phyloP scores from a whole-genome alignment of 1,139 yeast genomes.

The Lodderomyces jiufengensis region DNA sequence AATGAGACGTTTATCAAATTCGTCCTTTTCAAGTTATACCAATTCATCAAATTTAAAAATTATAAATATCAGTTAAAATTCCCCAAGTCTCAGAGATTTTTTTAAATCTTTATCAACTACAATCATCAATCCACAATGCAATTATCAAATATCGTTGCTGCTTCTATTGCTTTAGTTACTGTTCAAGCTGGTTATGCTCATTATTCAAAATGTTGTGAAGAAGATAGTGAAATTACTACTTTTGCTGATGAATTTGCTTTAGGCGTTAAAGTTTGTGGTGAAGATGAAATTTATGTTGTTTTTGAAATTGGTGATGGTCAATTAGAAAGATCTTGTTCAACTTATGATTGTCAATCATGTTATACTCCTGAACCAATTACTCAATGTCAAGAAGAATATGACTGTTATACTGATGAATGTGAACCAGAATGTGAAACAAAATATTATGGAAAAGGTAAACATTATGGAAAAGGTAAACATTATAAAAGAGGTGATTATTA shows the following conservation, averaged over 20 bases:
- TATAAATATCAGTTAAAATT: too few relatives aligned
- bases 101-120: too few relatives aligned
- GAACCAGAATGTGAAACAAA: too few relatives aligned
- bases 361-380: constrained; percentile 1
- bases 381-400: too few relatives aligned
- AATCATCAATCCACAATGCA: constrained; percentile 3
- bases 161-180: constrained; percentile 6
- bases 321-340: constrained; percentile 6
- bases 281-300: constrained; percentile 3
- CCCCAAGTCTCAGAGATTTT: too few relatives aligned
- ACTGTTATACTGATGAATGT: too few relatives aligned
- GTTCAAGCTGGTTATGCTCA: constrained; percentile 7
- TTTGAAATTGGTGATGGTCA: constrained; percentile 10
- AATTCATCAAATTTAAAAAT: too few relatives aligned
- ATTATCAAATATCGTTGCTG: constrained; percentile 3
- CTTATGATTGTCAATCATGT: constrained; percentile 2
- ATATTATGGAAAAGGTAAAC: too few relatives aligned
- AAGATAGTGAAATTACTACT: constrained; percentile 4
- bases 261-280: constrained; percentile 7
- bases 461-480: neutral
- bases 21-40: too few relatives aligned
- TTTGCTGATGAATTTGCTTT: constrained; percentile 9
- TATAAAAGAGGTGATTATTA: neutral
- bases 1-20: too few relatives aligned
- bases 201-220: constrained; percentile 1